phyloP scores from a whole-genome alignment of 352 stramenopile genomes.

The Blastocystis hominis region DNA sequence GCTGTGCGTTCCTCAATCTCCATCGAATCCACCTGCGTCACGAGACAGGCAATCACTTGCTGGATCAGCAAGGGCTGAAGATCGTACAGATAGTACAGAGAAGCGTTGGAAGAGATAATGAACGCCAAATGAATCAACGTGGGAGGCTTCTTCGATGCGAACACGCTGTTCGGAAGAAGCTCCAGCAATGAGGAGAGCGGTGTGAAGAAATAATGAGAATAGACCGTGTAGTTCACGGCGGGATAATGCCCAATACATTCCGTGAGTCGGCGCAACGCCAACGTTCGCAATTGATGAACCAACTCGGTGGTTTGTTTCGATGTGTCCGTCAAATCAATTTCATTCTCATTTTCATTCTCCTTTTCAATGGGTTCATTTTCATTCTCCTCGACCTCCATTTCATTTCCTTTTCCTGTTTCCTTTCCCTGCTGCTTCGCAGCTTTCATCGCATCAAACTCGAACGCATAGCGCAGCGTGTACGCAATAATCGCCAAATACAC shows the following conservation, averaged over 20 bases:
- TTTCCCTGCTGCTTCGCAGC: background rate
- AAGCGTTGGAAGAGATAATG: background rate
- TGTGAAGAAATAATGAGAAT: constrained; percentile 38
- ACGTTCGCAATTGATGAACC: background rate
- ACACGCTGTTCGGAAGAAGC: background rate
- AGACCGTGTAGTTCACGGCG: background rate
- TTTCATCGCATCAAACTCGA: background rate
- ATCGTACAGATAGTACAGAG: constrained; percentile 15
- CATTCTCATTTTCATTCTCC: background rate
- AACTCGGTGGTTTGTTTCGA: background rate
- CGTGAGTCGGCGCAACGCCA: constrained; percentile 4
- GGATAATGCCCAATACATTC: background rate
- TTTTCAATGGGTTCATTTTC: background rate
- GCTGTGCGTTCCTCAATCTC: background rate
- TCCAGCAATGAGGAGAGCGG: background rate
- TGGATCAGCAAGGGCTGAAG: constrained; percentile 7
- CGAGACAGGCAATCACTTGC: background rate
- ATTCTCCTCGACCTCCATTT: background rate
- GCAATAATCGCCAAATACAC: background rate
- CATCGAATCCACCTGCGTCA: background rate
- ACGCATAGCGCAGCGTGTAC: background rate
- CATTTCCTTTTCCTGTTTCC: background rate
- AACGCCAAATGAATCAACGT: background rate
- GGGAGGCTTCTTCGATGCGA: background rate
- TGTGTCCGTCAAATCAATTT: background rate